Conservation (phyloP, 768 basidiomycete genomes). For the Megacollybia marginata region DNA sequence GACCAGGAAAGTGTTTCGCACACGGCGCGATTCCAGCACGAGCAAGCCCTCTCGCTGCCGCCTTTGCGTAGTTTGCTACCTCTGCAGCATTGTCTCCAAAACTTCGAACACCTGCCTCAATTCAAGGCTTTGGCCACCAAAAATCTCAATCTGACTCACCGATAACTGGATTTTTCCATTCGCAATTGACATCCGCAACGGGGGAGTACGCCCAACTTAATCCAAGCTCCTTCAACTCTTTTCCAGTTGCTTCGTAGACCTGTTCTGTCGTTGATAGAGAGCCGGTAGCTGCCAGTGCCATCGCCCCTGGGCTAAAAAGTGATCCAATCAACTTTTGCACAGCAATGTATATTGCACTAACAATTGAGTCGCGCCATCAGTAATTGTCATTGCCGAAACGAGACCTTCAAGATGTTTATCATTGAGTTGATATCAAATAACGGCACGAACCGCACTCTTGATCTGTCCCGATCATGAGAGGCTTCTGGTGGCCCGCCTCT, state of each 20-base stretch:
- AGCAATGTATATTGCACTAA: conserved; percentile 23
- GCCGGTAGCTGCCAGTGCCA: conserved; percentile 58
- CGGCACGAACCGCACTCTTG: conserved; percentile 55
- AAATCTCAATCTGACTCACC: conserved; percentile 28
- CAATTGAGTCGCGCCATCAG: conserved; percentile 61
- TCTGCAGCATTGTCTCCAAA: conserved; percentile 50
- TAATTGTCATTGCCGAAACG: conserved; percentile 59
- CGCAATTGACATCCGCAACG: conserved; percentile 68
- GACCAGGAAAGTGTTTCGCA: conserved; percentile 69
- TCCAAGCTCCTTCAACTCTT: conserved; percentile 51
- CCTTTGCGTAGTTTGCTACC: background rate
- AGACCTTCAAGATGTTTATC: conserved; percentile 33
- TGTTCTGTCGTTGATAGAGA: conserved; percentile 35
- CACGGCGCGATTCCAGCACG: conserved; percentile 47
- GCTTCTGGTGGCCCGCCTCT: conserved; percentile 45
- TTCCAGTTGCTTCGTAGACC: conserved; percentile 39
- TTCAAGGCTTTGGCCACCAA: background rate
- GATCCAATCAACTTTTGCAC: background rate
- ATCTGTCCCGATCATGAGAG: conserved; percentile 63
- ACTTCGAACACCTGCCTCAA: conserved; percentile 50
- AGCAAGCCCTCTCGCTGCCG: conserved; percentile 30
- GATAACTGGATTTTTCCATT: conserved; percentile 63
- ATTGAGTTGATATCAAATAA: background rate
- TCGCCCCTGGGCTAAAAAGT: conserved; percentile 55
- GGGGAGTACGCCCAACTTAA: conserved; percentile 71